Conservation (phyloP, 2,329 filamentous ascomycete species). For the Drechslerella stenobrocha region DNA sequence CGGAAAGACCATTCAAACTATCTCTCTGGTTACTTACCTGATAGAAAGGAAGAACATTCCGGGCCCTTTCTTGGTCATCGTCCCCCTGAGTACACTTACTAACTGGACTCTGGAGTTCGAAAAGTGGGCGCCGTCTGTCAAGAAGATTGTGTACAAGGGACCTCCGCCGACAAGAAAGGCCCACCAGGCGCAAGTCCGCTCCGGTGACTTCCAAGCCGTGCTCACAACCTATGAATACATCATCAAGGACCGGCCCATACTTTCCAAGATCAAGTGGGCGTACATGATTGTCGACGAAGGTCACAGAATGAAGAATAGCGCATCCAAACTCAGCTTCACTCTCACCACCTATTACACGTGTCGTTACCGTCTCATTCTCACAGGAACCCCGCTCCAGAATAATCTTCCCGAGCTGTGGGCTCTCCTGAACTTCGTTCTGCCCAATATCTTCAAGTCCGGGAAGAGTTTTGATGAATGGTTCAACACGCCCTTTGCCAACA, state of each 20-base stretch:
- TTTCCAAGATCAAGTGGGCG: conserved; percentile 99
- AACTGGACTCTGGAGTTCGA: conserved; percentile 99
- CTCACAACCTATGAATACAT: conserved; percentile 99
- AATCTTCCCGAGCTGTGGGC: conserved; percentile 96
- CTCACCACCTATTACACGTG: conserved; percentile 94
- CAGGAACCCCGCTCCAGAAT: conserved; percentile 95
- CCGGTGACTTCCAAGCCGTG: conserved; percentile 91
- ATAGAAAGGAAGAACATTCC: conserved; percentile 92
- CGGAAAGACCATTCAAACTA: conserved; percentile 98
- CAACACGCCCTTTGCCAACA: conserved; percentile 98
- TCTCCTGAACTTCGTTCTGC: conserved; percentile 95
- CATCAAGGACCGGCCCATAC: conserved; percentile 93
- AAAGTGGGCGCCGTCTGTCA: conserved; percentile 91
- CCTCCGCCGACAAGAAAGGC: conserved; percentile 84
- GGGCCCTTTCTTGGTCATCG: conserved; percentile 93
- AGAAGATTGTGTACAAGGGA: conserved; percentile 93
- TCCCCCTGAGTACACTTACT: conserved; percentile 92
- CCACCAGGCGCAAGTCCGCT: conserved; percentile 90
- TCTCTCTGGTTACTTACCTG: conserved; percentile 93
- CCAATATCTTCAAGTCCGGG: conserved; percentile 98
- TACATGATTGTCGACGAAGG: conserved; percentile 99
- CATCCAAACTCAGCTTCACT: conserved; percentile 93
- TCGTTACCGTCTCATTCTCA: conserved; percentile 92
- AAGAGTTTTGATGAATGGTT: conserved; percentile 99
- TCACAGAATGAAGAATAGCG: conserved; percentile 98